Evolutionary conservation across 2,329 filamentous ascomycete species (phyloP), one percentile per base, ranked within the genome.

Genomic region (Apiospora aurea): DNA sequence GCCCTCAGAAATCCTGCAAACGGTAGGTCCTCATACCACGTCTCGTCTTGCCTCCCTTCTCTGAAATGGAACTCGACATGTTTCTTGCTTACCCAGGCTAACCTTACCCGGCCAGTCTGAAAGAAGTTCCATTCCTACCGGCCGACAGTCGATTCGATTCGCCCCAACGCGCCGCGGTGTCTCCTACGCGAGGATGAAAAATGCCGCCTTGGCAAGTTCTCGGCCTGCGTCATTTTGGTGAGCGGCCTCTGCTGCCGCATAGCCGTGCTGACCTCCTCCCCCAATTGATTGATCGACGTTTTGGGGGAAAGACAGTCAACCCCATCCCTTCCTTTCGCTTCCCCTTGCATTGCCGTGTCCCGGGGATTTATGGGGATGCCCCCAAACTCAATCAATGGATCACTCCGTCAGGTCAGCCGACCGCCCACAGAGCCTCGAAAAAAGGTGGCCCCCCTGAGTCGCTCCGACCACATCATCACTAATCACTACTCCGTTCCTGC

Each of bases 181-280:
- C 10, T 43, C 41, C 1, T 43, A 43, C 41, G 26, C 3, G 18
- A 61, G 18, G 26, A 38, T 10, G 26, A 11, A 11, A 38, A 21
- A 10, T n/a, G 8, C 14, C 29, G 26, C 21, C 53, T 61, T 61
- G 53, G 53, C 53, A 29, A 29, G 21, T 34, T 18, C 53, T 61
- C 14, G 53, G 53, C 29, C 29, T 61, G 53, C 53, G 53, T 61
- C 53, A 61, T 61, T 61, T 16, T 34, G 29, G 26, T 61, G 16
- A 21, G 16, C 16, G 16, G 16, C 8, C 29, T 16, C 29, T 38
- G 53, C 4, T 29, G 24, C 24, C 51, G 24, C 29, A 53, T 13
- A 29, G 6, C 24, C 24, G 24, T 26, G 24, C 53, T 61, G 53
- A 61, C 53, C 46, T 49, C 46, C 46, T 7, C 24, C 34, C 34